A percentile compares a stretch with the other conserved stretches of the same genome.
Conservation (phyloP, 129 eudicot genomes). For the Daucus carota region DH1_v3.0 NC_030382.2:23505001-23505500, state of each 20-base stretch:
- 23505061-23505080: slow-evolving; percentile 87
- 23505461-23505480: slow-evolving; percentile 83
- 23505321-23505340: slow-evolving; percentile 27
- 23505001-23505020: slow-evolving; percentile 98
- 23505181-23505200: slow-evolving; percentile 65
- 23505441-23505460: slow-evolving; percentile 91
- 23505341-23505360: slow-evolving; percentile 54
- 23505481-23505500: slow-evolving; percentile 82
- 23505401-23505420: slow-evolving; percentile 40
- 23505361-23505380: slow-evolving; percentile 46
- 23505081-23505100: slow-evolving; percentile 87
- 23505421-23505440: slow-evolving; percentile 69
- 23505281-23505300: slow-evolving; percentile 16
- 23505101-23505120: slow-evolving; percentile 86
- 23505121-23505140: slow-evolving; percentile 74
- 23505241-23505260: slow-evolving; percentile 37
- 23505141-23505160: slow-evolving; percentile 52
- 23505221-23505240: slow-evolving; percentile 59
- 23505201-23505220: slow-evolving; percentile 67
- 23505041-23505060: slow-evolving; percentile 65
- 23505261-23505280: slow-evolving; percentile 7
- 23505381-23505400: slow-evolving; percentile 28
- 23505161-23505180: slow-evolving; percentile 26
- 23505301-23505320: slow-evolving; percentile 19
- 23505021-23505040: slow-evolving; percentile 73